These are phyloP conservation scores for Ophiognomonia clavigignenti-juglandacearum DNA, from an alignment of 2,329 filamentous ascomycete species.

Conservation along the genomic window DNA sequence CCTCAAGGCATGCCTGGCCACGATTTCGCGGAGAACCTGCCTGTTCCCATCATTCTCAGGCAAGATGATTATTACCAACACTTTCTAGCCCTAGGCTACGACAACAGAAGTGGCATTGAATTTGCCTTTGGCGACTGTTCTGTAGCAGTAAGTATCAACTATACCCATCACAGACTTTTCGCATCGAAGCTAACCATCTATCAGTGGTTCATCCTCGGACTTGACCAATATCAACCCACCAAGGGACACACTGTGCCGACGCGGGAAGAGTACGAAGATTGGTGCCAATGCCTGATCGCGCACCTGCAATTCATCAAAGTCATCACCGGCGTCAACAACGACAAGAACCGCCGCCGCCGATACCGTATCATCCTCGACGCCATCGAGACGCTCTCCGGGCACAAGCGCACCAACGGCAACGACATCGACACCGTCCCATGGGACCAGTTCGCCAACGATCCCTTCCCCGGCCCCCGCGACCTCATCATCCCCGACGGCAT, in stretches of 20 bases:
- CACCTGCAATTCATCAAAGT: not conserved
- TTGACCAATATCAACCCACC: not conserved
- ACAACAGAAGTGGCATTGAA: too few species aligned
- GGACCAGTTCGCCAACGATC: too few species aligned
- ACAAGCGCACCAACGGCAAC: not conserved
- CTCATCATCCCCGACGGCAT: too few species aligned
- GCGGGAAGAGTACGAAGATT: not conserved
- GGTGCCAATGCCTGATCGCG: not conserved
- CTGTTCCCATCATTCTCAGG: too few species aligned
- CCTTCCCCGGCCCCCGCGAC: too few species aligned
- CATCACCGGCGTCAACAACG: not conserved
- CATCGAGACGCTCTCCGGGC: not conserved
- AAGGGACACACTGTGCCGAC: not conserved
- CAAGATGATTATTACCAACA: too few species aligned
- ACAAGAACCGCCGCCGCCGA: not conserved
- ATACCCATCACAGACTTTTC: not conserved
- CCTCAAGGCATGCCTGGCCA: too few species aligned
- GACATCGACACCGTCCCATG: not conserved
- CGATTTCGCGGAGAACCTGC: too few species aligned
- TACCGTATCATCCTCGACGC: not conserved
- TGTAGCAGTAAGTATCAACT: not conserved
- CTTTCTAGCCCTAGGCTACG: too few species aligned
- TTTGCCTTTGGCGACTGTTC: not conserved
- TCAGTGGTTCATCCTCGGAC: not conserved
- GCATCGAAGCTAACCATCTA: not conserved